Evolutionary conservation across 345 rosid genomes (phyloP).

Genomic region (Euphorbia lathyris): DNA sequence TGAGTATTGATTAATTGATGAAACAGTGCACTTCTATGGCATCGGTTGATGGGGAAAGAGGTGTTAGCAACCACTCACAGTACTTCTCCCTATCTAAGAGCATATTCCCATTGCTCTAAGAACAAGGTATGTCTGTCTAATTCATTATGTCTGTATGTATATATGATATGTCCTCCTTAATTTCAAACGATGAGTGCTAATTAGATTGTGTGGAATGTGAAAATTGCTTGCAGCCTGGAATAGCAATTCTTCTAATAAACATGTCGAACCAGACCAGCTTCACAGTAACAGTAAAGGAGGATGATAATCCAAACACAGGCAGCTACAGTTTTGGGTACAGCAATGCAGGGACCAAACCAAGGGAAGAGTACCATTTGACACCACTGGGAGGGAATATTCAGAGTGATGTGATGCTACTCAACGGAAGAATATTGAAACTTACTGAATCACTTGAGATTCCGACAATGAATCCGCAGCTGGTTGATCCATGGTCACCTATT

Average conservation of each 20-base stretch:
- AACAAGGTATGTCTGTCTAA: conserved; percentile 24
- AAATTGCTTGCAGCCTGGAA: conserved; percentile 49
- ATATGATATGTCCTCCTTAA: too few relatives aligned
- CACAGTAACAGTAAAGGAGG: conserved; percentile 32
- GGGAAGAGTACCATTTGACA: conserved; percentile 65
- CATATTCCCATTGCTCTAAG: conserved; percentile 56
- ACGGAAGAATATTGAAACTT: conserved; percentile 48
- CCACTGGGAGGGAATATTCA: conserved; percentile 54
- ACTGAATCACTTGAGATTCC: conserved; percentile 41
- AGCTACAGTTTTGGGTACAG: background rate
- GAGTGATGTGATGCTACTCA: conserved; percentile 52
- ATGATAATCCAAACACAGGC: conserved; percentile 16
- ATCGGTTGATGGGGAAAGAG: conserved; percentile 53
- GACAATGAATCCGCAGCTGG: conserved; percentile 38
- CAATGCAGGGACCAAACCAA: background rate
- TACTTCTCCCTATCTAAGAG: conserved; percentile 40
- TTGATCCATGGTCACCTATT: conserved; percentile 32
- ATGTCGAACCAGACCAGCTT: conserved; percentile 43
- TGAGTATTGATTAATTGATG: too few relatives aligned
- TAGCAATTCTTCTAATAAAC: conserved; percentile 45
- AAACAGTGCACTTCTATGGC: conserved; percentile 53
- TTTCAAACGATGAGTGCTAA: too few relatives aligned
- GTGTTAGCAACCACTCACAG: conserved; percentile 36
- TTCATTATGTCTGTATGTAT: too few relatives aligned
- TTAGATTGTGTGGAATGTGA: too few relatives aligned